These are phyloP conservation scores for Parsonsia alboflavescens DNA, from an alignment of 257 asterid species.

Conservation along the genomic window DNA sequence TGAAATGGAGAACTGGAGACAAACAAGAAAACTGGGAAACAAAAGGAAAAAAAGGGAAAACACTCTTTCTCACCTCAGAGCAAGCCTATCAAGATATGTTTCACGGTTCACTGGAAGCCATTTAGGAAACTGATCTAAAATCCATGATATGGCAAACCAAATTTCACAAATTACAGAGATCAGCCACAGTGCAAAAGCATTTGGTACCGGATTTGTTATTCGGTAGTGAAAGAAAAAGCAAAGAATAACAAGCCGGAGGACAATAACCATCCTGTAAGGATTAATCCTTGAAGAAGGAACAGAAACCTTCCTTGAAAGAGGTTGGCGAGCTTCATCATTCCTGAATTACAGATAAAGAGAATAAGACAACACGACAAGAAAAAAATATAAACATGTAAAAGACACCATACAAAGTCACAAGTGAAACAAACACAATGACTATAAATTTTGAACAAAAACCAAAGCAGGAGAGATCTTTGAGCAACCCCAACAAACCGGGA, in stretches of 20 bases:
- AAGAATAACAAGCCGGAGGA: constrained; percentile 78
- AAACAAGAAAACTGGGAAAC: constrained; percentile 9
- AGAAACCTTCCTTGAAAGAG: constrained; percentile 97
- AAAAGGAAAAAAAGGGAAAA: background rate
- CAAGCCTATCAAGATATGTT: constrained; percentile 96
- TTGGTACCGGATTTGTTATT: constrained; percentile 82
- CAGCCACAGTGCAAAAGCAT: constrained; percentile 89
- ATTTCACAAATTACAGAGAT: constrained; percentile 96
- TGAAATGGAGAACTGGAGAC: background rate
- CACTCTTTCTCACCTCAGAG: constrained; percentile 63
- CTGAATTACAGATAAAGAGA: constrained; percentile 38
- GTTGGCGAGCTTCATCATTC: constrained; percentile 98
- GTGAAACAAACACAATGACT: background rate
- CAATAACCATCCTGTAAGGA: constrained; percentile 96
- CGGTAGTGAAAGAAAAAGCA: constrained; percentile 92
- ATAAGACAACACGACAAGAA: constrained; percentile 6
- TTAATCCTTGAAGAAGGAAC: constrained; percentile 90
- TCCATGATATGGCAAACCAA: constrained; percentile 98
- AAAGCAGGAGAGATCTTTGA: background rate
- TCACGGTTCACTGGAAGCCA: constrained; percentile 98
- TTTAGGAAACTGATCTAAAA: constrained; percentile 98
- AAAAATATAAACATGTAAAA: background rate
- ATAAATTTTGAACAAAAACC: background rate
- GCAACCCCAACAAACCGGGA: background rate
- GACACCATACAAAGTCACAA: background rate